Conservation (phyloP, 768 basidiomycete genomes). For the Termitomyces bulborhizus region DNA sequence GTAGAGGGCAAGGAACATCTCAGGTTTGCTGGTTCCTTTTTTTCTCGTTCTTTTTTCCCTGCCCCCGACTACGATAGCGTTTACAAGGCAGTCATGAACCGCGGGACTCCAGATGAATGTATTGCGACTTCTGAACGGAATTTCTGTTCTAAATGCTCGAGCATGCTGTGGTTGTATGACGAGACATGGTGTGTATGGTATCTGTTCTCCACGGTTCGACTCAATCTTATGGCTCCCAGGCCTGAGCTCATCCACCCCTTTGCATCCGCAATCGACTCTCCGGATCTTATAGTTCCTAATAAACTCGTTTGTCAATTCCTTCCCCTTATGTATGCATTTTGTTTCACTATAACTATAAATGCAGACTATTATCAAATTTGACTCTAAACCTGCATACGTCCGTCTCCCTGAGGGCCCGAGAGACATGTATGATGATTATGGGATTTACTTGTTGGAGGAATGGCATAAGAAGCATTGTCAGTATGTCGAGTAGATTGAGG, state of each 20-base stretch:
- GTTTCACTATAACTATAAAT: conserved; percentile 9
- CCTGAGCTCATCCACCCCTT: conserved; percentile 63
- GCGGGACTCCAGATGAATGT: conserved; percentile 43
- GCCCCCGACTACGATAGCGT: conserved; percentile 28
- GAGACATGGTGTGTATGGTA: conserved; percentile 32
- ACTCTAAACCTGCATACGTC: conserved; percentile 33
- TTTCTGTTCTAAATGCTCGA: conserved; percentile 58
- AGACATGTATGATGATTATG: conserved; percentile 37
- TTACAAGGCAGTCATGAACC: conserved; percentile 57
- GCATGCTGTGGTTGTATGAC: conserved; percentile 66
- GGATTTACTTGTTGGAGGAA: conserved; percentile 40
- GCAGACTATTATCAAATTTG: conserved; percentile 33
- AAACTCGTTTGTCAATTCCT: conserved; percentile 13
- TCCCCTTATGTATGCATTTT: neutral
- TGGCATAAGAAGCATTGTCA: conserved; percentile 51
- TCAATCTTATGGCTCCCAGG: conserved; percentile 25
- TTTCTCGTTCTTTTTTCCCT: too few species aligned
- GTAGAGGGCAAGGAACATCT: conserved; percentile 50
- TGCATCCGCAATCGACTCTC: conserved; percentile 59
- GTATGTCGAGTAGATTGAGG: conserved; percentile 5
- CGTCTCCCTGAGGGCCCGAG: conserved; percentile 57
- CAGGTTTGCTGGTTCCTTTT: conserved; percentile 28
- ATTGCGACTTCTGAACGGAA: conserved; percentile 51
- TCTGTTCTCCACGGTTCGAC: too few species aligned
- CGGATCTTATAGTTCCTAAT: conserved; percentile 45